A percentile compares a stretch with the other conserved stretches of the same genome.
Evolutionary conservation across 2,329 filamentous ascomycete genomes (phyloP).

Genomic region (Zopfia rhizophila): DNA sequence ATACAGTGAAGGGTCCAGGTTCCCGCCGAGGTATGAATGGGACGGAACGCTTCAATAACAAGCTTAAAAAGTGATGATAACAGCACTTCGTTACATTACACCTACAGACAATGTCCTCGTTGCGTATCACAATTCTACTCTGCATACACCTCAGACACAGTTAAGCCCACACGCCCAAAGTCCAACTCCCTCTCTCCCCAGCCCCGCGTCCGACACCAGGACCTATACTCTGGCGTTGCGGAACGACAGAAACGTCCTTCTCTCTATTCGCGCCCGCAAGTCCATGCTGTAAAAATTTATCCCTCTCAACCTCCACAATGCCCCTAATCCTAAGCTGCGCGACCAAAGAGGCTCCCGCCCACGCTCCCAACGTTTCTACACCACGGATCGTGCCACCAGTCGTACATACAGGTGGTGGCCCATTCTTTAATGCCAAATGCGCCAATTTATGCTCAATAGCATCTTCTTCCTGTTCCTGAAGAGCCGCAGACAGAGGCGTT

Average conservation of each 20-base stretch:
- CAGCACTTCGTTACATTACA: too few species aligned
- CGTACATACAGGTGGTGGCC: constrained; percentile 41
- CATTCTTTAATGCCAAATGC: constrained; percentile 58
- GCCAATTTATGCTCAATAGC: constrained; percentile 68
- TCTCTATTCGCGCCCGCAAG: constrained; percentile 69
- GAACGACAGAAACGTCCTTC: constrained; percentile 67
- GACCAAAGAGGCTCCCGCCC: constrained; percentile 77
- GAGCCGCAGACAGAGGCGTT: constrained; percentile 47
- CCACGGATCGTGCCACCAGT: constrained; percentile 71
- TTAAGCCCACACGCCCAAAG: constrained; percentile 52
- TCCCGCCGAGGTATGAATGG: too few species aligned
- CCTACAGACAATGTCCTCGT: too few species aligned
- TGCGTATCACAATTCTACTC: too few species aligned
- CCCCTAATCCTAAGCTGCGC: constrained; percentile 75
- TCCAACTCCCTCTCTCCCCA: constrained; percentile 51
- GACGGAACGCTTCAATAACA: too few species aligned
- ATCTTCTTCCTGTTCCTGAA: constrained; percentile 63
- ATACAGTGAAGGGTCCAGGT: too few species aligned
- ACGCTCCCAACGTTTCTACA: constrained; percentile 76
- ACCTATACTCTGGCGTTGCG: constrained; percentile 72
- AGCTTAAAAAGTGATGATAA: too few species aligned
- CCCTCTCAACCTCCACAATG: constrained; percentile 75
- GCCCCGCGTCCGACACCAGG: constrained; percentile 53
- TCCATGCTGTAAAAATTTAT: constrained; percentile 76
- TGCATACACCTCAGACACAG: too few species aligned